Base-by-base conservation (phyloP, 1,284 basidiomycete species). In the Pisolithus thermaeus region DNA sequence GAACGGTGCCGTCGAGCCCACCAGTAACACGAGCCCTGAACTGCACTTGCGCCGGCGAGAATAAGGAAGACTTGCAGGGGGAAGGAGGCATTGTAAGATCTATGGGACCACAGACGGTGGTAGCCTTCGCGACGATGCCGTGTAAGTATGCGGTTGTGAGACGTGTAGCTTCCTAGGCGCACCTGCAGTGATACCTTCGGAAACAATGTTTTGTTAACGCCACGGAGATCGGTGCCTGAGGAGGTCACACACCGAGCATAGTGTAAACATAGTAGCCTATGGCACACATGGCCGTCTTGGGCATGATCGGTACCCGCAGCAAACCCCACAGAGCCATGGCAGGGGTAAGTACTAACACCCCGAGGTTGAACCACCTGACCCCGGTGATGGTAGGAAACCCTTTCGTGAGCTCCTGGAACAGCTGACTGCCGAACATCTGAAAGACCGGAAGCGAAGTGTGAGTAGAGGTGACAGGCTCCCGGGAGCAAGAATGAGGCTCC, bases 1-100 rank as follows among this genome's bases (percentile, higher is more conserved):
- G 91, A 90, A 52, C 92, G 84, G 70, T 95, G 92, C 32, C 87
- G 82, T 50, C 89, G 81, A n/a, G 89, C 83, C 92, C 92, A 96
- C 92, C 92, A 96, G 62, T 82, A 84, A 69, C 90, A 90, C 11
- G 90, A 92, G 1, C 92, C 92, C 71, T 95, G 87, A 3, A 93
- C 88, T 4, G 92, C 88, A 61, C 92, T 91, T 16, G 88, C 83
- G 9, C 92, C 92, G 11, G 84, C 87, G 43, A 84, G 69, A 11
- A 90, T 78, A 41, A 96, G 78, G 62, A 85, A 78, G 57, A 85
- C 75, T 64, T 92, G 87, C 7, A 96, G 78, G 16, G 84, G 80
- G 23, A 74, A 68, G 30, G 83, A 83, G 3, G 92, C 93, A 52
- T 88, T 88, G 70, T 92, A 96, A 0, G 91, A 83, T 50, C 92